Conservation (phyloP, 306 rosid genomes). For the Rosa persica region DNA sequence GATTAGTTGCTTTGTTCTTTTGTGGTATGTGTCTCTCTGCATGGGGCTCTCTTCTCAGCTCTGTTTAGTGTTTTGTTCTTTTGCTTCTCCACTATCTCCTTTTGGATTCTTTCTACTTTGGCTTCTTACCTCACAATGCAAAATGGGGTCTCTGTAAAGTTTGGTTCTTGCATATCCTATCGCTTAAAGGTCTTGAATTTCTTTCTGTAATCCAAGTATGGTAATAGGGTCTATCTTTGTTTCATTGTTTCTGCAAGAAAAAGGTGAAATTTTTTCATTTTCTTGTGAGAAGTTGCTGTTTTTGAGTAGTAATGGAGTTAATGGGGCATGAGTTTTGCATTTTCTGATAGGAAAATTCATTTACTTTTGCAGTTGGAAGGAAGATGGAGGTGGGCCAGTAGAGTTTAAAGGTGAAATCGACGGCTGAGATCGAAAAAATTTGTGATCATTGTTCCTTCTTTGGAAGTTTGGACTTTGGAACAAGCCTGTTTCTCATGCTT, state of each 20-base stretch:
- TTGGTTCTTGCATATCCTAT: background rate
- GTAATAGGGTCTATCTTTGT: background rate
- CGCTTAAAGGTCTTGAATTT: background rate
- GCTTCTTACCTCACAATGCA: background rate
- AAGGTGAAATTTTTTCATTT: background rate
- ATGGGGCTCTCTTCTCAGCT: background rate
- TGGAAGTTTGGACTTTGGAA: conserved; percentile 26
- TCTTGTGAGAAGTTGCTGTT: background rate
- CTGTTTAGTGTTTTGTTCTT: background rate
- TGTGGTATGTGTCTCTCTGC: conserved; percentile 24
- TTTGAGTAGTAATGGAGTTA: background rate
- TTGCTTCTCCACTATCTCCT: background rate
- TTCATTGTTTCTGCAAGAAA: background rate
- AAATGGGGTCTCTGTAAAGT: background rate
- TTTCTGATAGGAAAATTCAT: conserved; percentile 19
- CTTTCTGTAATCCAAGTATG: background rate
- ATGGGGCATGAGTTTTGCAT: background rate
- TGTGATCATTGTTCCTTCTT: conserved; percentile 22
- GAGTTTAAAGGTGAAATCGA: conserved; percentile 21
- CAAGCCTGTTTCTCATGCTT: conserved; percentile 22
- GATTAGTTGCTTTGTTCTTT: conserved; percentile 29
- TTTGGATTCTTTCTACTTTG: background rate
- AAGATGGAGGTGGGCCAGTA: conserved; percentile 33
- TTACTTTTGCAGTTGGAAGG: conserved; percentile 39
- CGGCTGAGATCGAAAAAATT: conserved; percentile 32